Base-by-base conservation (phyloP, 306 rosid genomes). In the Sicyos baderoa region DNA sequence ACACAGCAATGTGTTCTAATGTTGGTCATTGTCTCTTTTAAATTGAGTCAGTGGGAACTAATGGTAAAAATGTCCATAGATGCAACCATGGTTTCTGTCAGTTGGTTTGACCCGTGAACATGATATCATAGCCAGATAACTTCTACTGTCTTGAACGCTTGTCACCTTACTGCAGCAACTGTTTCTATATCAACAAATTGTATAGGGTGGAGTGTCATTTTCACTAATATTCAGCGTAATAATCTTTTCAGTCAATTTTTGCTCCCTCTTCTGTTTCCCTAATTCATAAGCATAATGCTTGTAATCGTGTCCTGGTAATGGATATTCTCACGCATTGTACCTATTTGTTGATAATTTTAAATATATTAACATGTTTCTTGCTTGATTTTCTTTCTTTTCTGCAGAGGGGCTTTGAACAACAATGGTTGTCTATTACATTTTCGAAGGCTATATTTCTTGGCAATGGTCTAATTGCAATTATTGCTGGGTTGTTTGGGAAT, bases 391-490 rank as follows among this genome's bases (percentile, higher is more conserved):
- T 67, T 14, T 48, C 35, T 48, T 67, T 67, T 72, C 44, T 81
- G 68, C 90, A 94, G 99, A 90, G 97, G 81, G 87, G 91, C 68
- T 94, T 90, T 78, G 97, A 94, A 37, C 96, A 86, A 82, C 96
- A 94, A 76, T 94, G 99, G 99, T 76, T 90, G 62, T 90, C 99
- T 5, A 72, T 88, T 50, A 86, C 94, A 81, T 94, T 94, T 77
- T 86, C 99, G 6, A 94, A 94, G 82, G 97, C 95, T 40, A 84
- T 94, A 78, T 88, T 94, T 81, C 88, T 88, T 78, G 97, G 99
- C 74, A 94, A 94, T 52, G 99, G 99, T 68, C 88, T 90, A 47
- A 70, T 87, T 70, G 99, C 97, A 76, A 94, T 94, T 73, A 54
- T 90, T 49, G 29, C 97, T 79, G 99, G 97, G 22, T 79, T 94